Percentiles rank a stretch among this genome's conserved stretches.
phyloP scores from a whole-genome alignment of 2,329 filamentous ascomycete species.

The Fusarium sp. region DNA sequence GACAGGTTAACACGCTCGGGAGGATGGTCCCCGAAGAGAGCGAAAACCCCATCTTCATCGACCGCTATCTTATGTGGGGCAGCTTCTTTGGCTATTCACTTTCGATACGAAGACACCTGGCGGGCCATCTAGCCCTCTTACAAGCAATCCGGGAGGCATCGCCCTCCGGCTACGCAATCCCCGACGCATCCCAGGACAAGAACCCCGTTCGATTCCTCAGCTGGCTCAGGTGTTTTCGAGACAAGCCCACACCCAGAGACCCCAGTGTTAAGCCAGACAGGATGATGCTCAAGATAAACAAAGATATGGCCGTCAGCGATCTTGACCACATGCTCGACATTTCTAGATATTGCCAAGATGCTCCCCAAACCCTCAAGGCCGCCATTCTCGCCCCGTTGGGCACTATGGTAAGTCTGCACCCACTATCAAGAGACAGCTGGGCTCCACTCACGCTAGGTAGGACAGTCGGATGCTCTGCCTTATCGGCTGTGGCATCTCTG shows the following conservation, averaged over 20 bases:
- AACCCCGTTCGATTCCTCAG: not conserved
- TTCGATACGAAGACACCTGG: not conserved
- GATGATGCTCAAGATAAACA: not conserved
- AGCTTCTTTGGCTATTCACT: not conserved
- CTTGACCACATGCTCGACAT: not conserved
- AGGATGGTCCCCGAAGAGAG: not conserved
- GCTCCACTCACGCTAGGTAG: not conserved
- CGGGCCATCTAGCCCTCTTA: not conserved
- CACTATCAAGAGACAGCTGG: not conserved
- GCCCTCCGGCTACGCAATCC: not conserved
- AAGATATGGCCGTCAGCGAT: not conserved
- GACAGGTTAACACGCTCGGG: not conserved
- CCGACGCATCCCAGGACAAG: not conserved
- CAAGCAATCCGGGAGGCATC: not conserved
- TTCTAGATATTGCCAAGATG: not conserved
- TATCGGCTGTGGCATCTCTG: not conserved
- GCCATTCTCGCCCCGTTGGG: not conserved
- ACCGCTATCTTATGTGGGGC: not conserved
- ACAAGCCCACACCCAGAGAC: not conserved
- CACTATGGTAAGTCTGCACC: not conserved
- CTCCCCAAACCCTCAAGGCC: not conserved
- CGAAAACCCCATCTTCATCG: not conserved
- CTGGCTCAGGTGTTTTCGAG: not conserved
- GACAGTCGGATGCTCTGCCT: not conserved
- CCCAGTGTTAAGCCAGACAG: not conserved